Base-by-base conservation (phyloP, 331 rosid species). In the Cydonia oblonga region DNA sequence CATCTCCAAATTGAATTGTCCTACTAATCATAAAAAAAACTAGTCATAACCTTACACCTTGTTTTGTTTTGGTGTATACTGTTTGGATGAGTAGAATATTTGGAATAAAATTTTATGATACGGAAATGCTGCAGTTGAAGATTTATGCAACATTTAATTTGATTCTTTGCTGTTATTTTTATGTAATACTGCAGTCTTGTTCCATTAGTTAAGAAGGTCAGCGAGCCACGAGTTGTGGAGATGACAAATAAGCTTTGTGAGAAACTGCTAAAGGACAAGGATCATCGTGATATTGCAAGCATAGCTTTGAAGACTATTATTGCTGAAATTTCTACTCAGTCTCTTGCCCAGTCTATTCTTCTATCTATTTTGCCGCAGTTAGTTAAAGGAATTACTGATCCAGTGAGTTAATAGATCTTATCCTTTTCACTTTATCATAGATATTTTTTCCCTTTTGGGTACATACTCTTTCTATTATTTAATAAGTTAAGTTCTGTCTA, bases 251-350 rank as follows among this genome's bases (percentile, higher is more conserved):
- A 87, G 70, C 86, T 95, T 2, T 95, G 99, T 73, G 90, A 86
- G 11, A 95, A 91, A 79, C 75, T 91, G 84, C 93, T 91, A 9
- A 88, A 95, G 30, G 99, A 89, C 68, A 91, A 90, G 88, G 96
- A 90, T 64, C 96, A 95, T 78, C 97, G 96, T 12, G 99, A 95
- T 81, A 83, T 87, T 78, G 99, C 99, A 61, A 88, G 96, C 88
- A 95, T 95, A 69, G 99, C 99, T 75, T 82, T 95, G 83, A 95
- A 91, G 89, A 92, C 99, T 7, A 83, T 95, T 68, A 90, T 95
- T 83, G 92, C 96, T 77, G 99, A 95, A 88, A 81, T 95, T 82
- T 83, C 93, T 49, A 81, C 89, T 15, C 88, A 88, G 81, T 86
- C 93, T 70, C 96, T 95, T 79, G 99, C 97, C 2, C 97, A 90